These are phyloP conservation scores for Xylariaceae sp. DNA, from an alignment of 2,329 filamentous ascomycete genomes.

Conservation along the genomic window DNA sequence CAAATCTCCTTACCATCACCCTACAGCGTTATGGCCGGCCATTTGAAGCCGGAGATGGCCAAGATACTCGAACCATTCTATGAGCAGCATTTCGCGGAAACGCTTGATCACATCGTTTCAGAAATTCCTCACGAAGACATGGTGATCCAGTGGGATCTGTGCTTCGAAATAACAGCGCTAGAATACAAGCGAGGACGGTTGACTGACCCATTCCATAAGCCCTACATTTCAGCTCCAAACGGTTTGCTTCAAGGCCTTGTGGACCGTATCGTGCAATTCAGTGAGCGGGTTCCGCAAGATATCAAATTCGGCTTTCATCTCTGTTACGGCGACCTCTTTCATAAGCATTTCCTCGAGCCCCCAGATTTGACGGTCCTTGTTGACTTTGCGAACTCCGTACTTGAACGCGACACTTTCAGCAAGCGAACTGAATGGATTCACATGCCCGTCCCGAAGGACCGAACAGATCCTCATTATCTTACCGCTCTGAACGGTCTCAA, in stretches of 20 bases:
- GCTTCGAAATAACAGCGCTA: constrained; percentile 24
- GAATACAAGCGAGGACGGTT: constrained; percentile 21
- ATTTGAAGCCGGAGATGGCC: constrained; percentile 18
- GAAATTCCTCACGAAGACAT: constrained; percentile 20
- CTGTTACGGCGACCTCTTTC: constrained; percentile 22
- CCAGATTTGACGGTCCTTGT: constrained; percentile 18
- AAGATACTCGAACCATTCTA: constrained; percentile 21
- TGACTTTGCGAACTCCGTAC: constrained; percentile 20
- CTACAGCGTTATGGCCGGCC: constrained; percentile 19
- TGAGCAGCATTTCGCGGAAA: constrained; percentile 20
- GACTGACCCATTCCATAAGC: constrained; percentile 12
- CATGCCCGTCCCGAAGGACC: constrained; percentile 22
- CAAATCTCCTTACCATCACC: constrained; percentile 23
- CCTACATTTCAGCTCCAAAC: constrained; percentile 18
- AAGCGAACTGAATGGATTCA: constrained; percentile 24
- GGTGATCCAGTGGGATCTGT: constrained; percentile 25
- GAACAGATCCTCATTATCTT: constrained; percentile 21
- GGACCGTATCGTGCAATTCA: constrained; percentile 19
- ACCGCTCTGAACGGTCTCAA: constrained; percentile 16
- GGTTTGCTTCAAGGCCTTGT: constrained; percentile 21
- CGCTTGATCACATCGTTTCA: constrained; percentile 15
- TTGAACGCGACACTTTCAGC: constrained; percentile 17
- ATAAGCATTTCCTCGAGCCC: constrained; percentile 24
- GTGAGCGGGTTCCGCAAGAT: constrained; percentile 16
- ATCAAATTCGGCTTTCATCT: constrained; percentile 24